Percentiles rank a stretch among this genome's conserved stretches.
phyloP scores from a whole-genome alignment of 2,329 filamentous ascomycete genomes.

The Trichophyton benhamiae region DNA sequence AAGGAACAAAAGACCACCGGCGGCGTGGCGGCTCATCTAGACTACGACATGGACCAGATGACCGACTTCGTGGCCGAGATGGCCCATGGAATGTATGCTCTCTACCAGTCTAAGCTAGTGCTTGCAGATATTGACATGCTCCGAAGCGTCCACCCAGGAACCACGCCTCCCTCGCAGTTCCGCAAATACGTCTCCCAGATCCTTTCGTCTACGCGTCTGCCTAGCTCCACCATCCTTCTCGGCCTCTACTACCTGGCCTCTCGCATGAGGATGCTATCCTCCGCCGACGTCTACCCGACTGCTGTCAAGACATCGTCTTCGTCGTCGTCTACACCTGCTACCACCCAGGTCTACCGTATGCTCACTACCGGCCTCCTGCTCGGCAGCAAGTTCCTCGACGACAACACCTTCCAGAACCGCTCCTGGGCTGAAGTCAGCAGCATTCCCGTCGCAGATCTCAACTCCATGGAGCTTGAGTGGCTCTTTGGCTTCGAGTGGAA shows the following conservation, averaged over 20 bases:
- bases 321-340: slow-evolving; percentile 22
- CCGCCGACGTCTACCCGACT: slow-evolving; percentile 42
- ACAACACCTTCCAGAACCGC: slow-evolving; percentile 95
- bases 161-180: slow-evolving; percentile 57
- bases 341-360: slow-evolving; percentile 71
- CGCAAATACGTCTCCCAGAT: slow-evolving; percentile 88
- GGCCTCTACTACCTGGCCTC: slow-evolving; percentile 82
- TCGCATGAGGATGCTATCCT: slow-evolving; percentile 62
- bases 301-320: background rate
- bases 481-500: slow-evolving; percentile 69
- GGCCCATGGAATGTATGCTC: slow-evolving; percentile 59
- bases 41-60: slow-evolving; percentile 96
- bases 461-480: slow-evolving; percentile 79
- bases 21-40: slow-evolving; percentile 83
- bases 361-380: slow-evolving; percentile 73
- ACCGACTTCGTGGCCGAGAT: slow-evolving; percentile 89
- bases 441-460: slow-evolving; percentile 72
- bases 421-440: slow-evolving; percentile 94
- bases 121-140: slow-evolving; percentile 51
- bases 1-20: slow-evolving; percentile 61
- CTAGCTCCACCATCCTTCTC: slow-evolving; percentile 79
- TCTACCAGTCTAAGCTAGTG: slow-evolving; percentile 43
- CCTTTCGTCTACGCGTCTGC: slow-evolving; percentile 75
- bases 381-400: slow-evolving; percentile 90
- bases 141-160: slow-evolving; percentile 51